These are phyloP conservation scores for Pulveroboletus sp. DNA, from an alignment of 768 basidiomycete species.

Conservation along the genomic window DNA sequence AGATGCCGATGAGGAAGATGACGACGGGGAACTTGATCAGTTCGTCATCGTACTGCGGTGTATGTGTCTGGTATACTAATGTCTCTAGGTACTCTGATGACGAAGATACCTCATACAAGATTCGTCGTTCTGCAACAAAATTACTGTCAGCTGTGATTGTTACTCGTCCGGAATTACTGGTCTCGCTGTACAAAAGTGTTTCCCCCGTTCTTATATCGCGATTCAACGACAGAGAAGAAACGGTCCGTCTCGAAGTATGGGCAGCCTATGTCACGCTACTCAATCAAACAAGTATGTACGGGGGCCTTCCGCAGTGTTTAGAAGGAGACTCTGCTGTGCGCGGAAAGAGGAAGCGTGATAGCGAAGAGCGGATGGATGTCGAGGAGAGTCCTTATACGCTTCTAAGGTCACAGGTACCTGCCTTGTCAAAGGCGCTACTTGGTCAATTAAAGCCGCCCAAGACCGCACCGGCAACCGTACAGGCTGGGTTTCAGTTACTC, in stretches of 20 bases:
- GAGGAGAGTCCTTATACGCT: conserved; percentile 70
- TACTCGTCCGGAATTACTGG: conserved; percentile 85
- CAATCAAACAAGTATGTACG: conserved; percentile 79
- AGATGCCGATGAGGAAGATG: conserved; percentile 66
- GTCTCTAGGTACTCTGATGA: conserved; percentile 84
- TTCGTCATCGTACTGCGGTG: conserved; percentile 32
- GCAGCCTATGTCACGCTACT: conserved; percentile 77
- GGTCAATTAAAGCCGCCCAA: conserved; percentile 82
- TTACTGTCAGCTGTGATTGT: conserved; percentile 78
- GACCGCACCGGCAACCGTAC: conserved; percentile 69
- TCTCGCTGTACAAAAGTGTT: conserved; percentile 73
- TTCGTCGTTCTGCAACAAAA: conserved; percentile 90
- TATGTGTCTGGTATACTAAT: neutral
- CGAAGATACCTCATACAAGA: conserved; percentile 97
- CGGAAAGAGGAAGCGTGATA: conserved; percentile 74
- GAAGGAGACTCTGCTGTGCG: conserved; percentile 43
- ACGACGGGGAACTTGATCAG: conserved; percentile 79
- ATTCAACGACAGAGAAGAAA: conserved; percentile 93
- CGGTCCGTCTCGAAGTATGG: conserved; percentile 91
- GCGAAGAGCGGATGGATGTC: conserved; percentile 67
- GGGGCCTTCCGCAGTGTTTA: conserved; percentile 52
- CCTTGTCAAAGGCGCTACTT: conserved; percentile 74
- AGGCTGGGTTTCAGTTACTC: conserved; percentile 81
- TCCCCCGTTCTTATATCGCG: conserved; percentile 87
- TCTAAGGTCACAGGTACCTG: conserved; percentile 70